These are phyloP conservation scores for Salvia splendens DNA, from an alignment of 257 asterid genomes.

Conservation along the genomic window DNA sequence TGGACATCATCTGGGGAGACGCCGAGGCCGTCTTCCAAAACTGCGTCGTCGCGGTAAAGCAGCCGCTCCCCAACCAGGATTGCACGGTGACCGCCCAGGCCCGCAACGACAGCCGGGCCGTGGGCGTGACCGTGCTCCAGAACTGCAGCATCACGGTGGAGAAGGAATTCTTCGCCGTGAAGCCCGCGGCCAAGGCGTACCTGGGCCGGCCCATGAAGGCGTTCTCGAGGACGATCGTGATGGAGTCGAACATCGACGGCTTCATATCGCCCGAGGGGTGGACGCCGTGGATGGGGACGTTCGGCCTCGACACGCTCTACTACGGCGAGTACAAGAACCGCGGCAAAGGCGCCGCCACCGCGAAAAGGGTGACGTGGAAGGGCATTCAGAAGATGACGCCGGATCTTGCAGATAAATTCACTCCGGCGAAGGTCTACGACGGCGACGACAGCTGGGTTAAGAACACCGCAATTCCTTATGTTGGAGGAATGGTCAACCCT, in stretches of 20 bases:
- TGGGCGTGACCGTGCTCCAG: slow-evolving; percentile 56
- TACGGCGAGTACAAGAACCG: slow-evolving; percentile 75
- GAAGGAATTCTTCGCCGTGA: slow-evolving; percentile 30
- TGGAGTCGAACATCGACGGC: slow-evolving; percentile 56
- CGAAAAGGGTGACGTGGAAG: slow-evolving; percentile 61
- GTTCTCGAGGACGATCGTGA: slow-evolving; percentile 64
- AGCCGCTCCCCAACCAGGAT: slow-evolving; percentile 57
- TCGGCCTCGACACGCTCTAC: slow-evolving; percentile 50
- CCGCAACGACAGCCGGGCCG: slow-evolving; percentile 55
- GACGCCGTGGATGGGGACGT: slow-evolving; percentile 72
- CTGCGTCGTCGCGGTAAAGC: slow-evolving; percentile 55
- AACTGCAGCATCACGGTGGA: slow-evolving; percentile 53
- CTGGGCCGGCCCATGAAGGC: slow-evolving; percentile 88
- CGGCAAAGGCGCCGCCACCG: slow-evolving; percentile 55
- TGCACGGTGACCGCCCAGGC: slow-evolving; percentile 90
- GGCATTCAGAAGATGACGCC: slow-evolving; percentile 63
- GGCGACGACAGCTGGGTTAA: slow-evolving; percentile 57
- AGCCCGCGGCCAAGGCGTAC: slow-evolving; percentile 39
- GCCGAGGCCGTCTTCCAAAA: slow-evolving; percentile 67
- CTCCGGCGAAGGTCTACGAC: slow-evolving; percentile 38
- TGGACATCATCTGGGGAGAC: slow-evolving; percentile 81
- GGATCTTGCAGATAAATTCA: slow-evolving; percentile 52
- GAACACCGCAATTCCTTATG: slow-evolving; percentile 53
- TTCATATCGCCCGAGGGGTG: slow-evolving; percentile 68
- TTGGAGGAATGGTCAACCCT: slow-evolving; percentile 37